Base-by-base conservation (phyloP, 169 alveolate species). In the Plasmodium relictum region DNA sequence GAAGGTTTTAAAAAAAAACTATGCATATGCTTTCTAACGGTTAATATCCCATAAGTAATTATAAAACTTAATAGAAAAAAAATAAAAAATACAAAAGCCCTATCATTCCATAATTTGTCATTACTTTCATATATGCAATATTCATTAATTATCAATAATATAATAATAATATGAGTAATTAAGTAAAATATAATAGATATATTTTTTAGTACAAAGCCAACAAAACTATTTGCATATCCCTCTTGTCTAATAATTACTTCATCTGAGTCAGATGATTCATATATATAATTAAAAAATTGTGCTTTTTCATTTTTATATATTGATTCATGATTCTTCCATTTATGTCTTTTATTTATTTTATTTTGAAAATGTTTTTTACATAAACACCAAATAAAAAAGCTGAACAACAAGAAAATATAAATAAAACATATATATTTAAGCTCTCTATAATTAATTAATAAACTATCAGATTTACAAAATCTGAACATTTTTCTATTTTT, bases 91-190 rank as follows among this genome's bases (percentile, higher is more conserved):
- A 68, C 37, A 31, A 59, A 90, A 3, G 96, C 95, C 6, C 96
- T 83, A 70, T 52, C 85, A 52, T 94, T 95, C 96, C 96, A 94
- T 74, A 91, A 59, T 18, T 59, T 73, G 24, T 92, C 87, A 59
- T 92, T 85, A 50, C 65, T 91, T 61, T 74, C 93, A 18, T 89
- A 91, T 16, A 94, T 90, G 83, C 96, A 94, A 78, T 92, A 68
- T 74, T 94, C 96, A 54, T 92, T 94, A 59, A 87, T 80, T n/a
- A 92, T 89, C 39, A 92, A 62, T 6, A 91, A n/a, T 26, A 89
- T 16, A 54, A 94, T 94, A 37, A 88, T 86, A 12, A 92, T 58
- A 80, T 94, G 96, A 41, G 91, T 83, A 14, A 58, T 54, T 22
- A 80, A 16, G 22, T 80, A 80, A 0, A 56, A 72, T 20, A 80